phyloP scores from a whole-genome alignment of 495 filamentous ascomycete species.

The Penicillium samsonianum region DNA sequence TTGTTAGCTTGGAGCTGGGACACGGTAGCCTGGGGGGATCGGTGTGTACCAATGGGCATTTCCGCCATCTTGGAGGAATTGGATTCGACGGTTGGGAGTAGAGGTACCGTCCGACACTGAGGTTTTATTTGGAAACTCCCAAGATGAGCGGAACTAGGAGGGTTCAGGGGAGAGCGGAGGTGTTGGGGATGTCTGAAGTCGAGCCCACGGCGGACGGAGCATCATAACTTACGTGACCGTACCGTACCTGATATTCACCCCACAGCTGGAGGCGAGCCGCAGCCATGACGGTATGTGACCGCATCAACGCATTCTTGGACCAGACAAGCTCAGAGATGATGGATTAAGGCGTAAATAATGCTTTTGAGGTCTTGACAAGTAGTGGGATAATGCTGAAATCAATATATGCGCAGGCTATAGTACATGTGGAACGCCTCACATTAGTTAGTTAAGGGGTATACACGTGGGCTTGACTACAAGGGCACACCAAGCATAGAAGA shows the following conservation, averaged over 20 bases:
- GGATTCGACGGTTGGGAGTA: background rate
- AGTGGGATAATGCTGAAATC: background rate
- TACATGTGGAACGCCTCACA: conserved; percentile 1
- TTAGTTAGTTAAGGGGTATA: conserved; percentile 1
- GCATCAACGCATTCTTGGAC: conserved; percentile 4
- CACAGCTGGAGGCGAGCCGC: conserved; percentile 18
- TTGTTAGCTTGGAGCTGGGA: conserved; percentile 34
- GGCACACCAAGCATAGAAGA: background rate
- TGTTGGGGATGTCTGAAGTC: conserved; percentile 27
- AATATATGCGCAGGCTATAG: background rate
- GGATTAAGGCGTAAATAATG: background rate
- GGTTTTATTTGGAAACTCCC: conserved; percentile 22
- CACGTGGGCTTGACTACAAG: background rate
- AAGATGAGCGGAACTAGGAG: conserved; percentile 26
- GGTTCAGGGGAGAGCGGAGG: conserved; percentile 23
- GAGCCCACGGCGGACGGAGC: conserved; percentile 21
- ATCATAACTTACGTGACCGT: conserved; percentile 38
- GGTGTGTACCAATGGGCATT: conserved; percentile 66
- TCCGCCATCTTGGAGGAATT: conserved; percentile 59
- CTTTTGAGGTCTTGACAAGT: background rate
- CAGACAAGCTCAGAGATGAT: background rate
- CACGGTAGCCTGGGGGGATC: conserved; percentile 27
- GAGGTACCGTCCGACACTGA: background rate
- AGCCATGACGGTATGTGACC: conserved; percentile 24
- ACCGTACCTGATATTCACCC: conserved; percentile 28